phyloP scores from a whole-genome alignment of 495 filamentous ascomycete genomes.

The Lichenothelia convexa region DNA sequence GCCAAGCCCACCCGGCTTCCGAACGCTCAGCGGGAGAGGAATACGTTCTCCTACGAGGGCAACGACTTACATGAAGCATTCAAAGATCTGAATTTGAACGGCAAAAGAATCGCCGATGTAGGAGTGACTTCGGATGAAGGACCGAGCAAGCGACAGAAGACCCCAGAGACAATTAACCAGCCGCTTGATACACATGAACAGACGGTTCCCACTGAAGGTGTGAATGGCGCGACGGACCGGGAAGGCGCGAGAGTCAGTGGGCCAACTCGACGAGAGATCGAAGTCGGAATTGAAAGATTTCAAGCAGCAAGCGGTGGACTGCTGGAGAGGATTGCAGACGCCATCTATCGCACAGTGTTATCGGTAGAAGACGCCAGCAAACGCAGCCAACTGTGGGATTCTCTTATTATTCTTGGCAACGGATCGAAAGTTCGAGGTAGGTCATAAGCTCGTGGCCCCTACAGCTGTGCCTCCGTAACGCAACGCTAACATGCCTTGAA shows the following conservation, averaged over 20 bases:
- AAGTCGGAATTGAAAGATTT: slow-evolving; percentile 79
- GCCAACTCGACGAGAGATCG: slow-evolving; percentile 47
- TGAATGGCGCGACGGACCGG: slow-evolving; percentile 22
- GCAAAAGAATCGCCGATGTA: slow-evolving; percentile 18
- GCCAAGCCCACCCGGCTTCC: slow-evolving; percentile 45
- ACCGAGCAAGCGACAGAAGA: slow-evolving; percentile 24
- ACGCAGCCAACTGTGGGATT: slow-evolving; percentile 77
- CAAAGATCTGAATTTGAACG: slow-evolving; percentile 28
- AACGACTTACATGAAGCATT: slow-evolving; percentile 43
- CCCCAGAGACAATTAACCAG: slow-evolving; percentile 10
- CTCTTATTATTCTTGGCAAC: slow-evolving; percentile 71
- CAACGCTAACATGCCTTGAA: not conserved
- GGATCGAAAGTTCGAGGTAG: slow-evolving; percentile 65
- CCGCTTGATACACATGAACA: slow-evolving; percentile 11
- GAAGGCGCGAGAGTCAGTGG: slow-evolving; percentile 4
- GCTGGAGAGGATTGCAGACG: slow-evolving; percentile 60
- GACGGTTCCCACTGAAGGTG: slow-evolving; percentile 16
- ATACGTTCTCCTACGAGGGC: slow-evolving; percentile 71
- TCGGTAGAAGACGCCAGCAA: slow-evolving; percentile 60
- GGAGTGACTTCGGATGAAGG: slow-evolving; percentile 22
- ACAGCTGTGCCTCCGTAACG: no score
- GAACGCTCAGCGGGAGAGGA: slow-evolving; percentile 62
- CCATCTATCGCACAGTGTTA: slow-evolving; percentile 64
- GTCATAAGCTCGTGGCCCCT: slow-evolving; percentile 1
- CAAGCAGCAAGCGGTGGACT: slow-evolving; percentile 54